phyloP scores from a whole-genome alignment of 495 filamentous ascomycete genomes.

The Aspergillus diversus region DNA sequence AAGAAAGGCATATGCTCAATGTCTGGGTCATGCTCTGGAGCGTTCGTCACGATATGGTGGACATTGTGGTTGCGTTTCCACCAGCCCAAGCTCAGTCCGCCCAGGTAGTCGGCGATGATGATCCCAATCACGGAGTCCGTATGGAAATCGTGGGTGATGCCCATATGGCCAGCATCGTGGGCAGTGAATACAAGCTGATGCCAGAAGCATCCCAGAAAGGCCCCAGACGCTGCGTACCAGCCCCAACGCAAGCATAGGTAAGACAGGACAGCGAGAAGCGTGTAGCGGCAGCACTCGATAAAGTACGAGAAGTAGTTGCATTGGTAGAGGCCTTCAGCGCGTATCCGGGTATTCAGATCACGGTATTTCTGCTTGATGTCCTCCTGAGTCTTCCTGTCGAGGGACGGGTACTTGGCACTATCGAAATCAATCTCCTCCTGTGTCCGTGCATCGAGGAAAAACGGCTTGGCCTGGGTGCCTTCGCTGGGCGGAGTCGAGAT shows the following conservation, averaged over 20 bases:
- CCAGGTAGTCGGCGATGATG: constrained; percentile 85
- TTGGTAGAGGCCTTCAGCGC: constrained; percentile 75
- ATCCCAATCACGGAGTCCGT: constrained; percentile 86
- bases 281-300: constrained; percentile 76
- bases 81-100: constrained; percentile 91
- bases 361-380: constrained; percentile 82
- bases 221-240: constrained; percentile 76
- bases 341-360: constrained; percentile 68
- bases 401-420: constrained; percentile 76
- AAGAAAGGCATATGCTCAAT: constrained; percentile 97
- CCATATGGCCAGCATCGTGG: constrained; percentile 97
- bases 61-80: constrained; percentile 99
- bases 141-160: constrained; percentile 88
- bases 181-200: constrained; percentile 95
- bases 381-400: constrained; percentile 76
- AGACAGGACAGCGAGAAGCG: constrained; percentile 64
- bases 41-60: constrained; percentile 96
- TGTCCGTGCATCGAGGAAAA: constrained; percentile 75
- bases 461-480: constrained; percentile 47
- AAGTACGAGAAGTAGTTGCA: constrained; percentile 86
- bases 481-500: constrained; percentile 35
- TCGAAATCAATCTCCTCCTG: constrained; percentile 76
- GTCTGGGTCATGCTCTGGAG: constrained; percentile 95
- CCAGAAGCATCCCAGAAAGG: constrained; percentile 86
- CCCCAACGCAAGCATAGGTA: constrained; percentile 66